Evolutionary conservation across 2,329 filamentous ascomycete genomes (phyloP).

Genomic region (Colletotrichum sp.): DNA sequence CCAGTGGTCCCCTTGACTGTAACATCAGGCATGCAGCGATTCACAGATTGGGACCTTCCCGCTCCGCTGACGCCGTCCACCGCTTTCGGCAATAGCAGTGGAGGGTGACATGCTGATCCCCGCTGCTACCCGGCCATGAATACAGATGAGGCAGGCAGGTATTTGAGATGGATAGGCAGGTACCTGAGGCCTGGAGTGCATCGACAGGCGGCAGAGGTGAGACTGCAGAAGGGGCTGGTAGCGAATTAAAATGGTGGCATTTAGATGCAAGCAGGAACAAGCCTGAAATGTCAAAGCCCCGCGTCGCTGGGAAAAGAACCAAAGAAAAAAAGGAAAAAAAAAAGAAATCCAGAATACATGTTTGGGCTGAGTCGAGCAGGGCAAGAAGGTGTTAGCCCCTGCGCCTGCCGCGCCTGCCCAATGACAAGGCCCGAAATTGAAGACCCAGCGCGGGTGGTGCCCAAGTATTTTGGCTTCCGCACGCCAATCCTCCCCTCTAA

Average conservation of each 20-base stretch:
- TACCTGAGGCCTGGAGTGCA: background rate
- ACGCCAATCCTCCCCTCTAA: background rate
- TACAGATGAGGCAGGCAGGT: slow-evolving; percentile 5
- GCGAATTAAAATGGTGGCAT: background rate
- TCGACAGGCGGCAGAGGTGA: background rate
- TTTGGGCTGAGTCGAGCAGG: slow-evolving; percentile 17
- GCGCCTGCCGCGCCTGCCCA: slow-evolving; percentile 23
- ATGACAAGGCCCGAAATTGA: background rate
- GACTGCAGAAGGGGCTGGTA: background rate
- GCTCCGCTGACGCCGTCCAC: background rate
- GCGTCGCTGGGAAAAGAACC: background rate
- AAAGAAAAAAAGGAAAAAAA: background rate
- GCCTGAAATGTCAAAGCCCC: background rate
- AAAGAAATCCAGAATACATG: background rate
- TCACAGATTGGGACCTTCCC: slow-evolving; percentile 4
- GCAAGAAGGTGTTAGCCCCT: slow-evolving; percentile 3
- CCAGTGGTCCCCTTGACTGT: background rate
- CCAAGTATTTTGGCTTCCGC: slow-evolving; percentile 20
- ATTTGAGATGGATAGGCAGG: background rate
- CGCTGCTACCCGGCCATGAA: slow-evolving; percentile 6
- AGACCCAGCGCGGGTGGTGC: slow-evolving; percentile 18
- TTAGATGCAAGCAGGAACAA: background rate
- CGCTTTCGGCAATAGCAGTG: background rate
- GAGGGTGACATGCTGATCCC: background rate
- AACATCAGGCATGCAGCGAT: background rate